Percentiles rank a stretch among this genome's conserved stretches.
phyloP scores from a whole-genome alignment of 2,329 filamentous ascomycete species.

The Cryphonectria nitschkei region DNA sequence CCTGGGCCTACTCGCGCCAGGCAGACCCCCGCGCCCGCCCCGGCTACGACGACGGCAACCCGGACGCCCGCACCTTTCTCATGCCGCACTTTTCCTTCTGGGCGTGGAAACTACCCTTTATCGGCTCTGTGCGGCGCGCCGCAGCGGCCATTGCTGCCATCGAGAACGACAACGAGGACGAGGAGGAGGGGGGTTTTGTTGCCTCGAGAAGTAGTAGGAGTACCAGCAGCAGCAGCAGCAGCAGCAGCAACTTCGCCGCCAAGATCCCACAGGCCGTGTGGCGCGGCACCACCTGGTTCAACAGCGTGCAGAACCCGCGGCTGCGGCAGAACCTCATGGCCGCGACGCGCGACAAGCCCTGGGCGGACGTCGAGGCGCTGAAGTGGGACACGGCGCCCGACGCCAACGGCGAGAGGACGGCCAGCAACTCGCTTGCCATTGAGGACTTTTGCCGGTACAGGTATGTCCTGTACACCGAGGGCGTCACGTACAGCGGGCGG shows the following conservation, averaged over 20 bases:
- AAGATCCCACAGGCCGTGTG: slow-evolving; percentile 52
- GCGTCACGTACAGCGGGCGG: slow-evolving; percentile 56
- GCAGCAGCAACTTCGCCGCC: slow-evolving; percentile 28
- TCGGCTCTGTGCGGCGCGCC: slow-evolving; percentile 48
- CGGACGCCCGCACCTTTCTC: slow-evolving; percentile 46
- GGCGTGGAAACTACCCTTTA: slow-evolving; percentile 57
- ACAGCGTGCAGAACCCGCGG: slow-evolving; percentile 46
- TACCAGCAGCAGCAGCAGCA: no score
- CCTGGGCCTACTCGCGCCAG: slow-evolving; percentile 53
- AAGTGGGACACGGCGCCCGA: slow-evolving; percentile 36
- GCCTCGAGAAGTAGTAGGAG: no score
- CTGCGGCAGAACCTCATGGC: slow-evolving; percentile 47
- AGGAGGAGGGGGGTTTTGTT: no score
- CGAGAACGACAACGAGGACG: slow-evolving; percentile 35
- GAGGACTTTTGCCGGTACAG: slow-evolving; percentile 56
- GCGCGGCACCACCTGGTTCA: slow-evolving; percentile 57
- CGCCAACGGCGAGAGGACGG: slow-evolving; percentile 37
- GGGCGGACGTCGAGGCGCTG: slow-evolving; percentile 54
- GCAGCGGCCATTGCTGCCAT: slow-evolving; percentile 42
- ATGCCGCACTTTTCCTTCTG: slow-evolving; percentile 62
- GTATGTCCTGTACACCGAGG: slow-evolving; percentile 58
- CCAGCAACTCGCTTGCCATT: slow-evolving; percentile 50
- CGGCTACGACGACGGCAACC: slow-evolving; percentile 31
- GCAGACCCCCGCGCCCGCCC: slow-evolving; percentile 41
- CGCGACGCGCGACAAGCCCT: slow-evolving; percentile 41